Evolutionary conservation across 2,329 filamentous ascomycete genomes (phyloP).

Genomic region (Podosphaera aphanis): DNA sequence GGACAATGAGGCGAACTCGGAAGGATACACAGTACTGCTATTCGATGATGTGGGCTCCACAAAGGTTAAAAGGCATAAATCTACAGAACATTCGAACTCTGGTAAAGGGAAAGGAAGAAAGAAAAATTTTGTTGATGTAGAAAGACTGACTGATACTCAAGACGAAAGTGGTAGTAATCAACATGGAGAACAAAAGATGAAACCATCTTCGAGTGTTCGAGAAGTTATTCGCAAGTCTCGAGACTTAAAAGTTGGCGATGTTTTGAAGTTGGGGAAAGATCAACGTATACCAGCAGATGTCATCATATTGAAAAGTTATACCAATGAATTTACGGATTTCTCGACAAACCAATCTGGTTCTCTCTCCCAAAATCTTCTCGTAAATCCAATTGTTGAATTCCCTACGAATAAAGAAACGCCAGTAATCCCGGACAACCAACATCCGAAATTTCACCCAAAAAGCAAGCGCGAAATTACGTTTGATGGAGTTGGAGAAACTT

Average conservation of each 20-base stretch:
- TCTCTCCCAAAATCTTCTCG: constrained; percentile 9
- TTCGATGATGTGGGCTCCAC: constrained; percentile 34
- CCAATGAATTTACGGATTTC: constrained; percentile 25
- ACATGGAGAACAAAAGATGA: constrained; percentile 18
- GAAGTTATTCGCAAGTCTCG: constrained; percentile 63
- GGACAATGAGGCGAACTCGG: constrained; percentile 85
- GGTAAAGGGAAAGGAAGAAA: constrained; percentile 19
- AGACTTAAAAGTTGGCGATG: constrained; percentile 80
- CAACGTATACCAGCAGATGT: constrained; percentile 89
- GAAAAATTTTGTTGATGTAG: constrained; percentile 15
- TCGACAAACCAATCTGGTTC: constrained; percentile 4
- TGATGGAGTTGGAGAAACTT: constrained; percentile 47
- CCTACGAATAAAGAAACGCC: constrained; percentile 9
- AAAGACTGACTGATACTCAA: constrained; percentile 38
- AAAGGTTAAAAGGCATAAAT: constrained; percentile 15
- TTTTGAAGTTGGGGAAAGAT: constrained; percentile 79
- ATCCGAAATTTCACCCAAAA: constrained; percentile 10
- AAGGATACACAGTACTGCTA: constrained; percentile 56
- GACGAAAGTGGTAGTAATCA: constrained; percentile 40
- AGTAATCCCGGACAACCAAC: constrained; percentile 7
- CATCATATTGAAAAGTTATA: constrained; percentile 65
- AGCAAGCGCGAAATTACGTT: constrained; percentile 14
- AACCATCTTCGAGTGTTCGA: constrained; percentile 27
- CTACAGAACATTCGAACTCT: constrained; percentile 25
- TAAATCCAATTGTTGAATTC: constrained; percentile 14